Evolutionary conservation across 352 stramenopile genomes (phyloP).

Genomic region (Blastocystis sp.): DNA sequence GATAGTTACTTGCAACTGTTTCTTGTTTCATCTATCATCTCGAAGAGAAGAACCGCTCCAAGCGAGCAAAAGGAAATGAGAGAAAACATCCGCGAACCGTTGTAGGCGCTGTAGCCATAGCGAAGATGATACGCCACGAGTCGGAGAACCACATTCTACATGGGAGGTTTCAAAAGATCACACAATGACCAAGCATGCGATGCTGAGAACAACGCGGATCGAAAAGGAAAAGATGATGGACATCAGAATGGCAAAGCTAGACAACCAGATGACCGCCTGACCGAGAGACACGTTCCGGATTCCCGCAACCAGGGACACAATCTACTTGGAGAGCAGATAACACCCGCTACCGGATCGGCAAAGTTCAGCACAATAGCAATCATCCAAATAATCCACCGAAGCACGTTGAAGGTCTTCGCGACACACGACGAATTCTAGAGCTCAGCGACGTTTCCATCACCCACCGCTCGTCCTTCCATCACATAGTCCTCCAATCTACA

Average conservation of each 20-base stretch:
- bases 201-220: background rate
- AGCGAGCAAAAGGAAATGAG: conserved; percentile 21
- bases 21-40: conserved; percentile 31
- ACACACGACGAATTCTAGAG: background rate
- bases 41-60: background rate
- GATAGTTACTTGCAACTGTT: conserved; percentile 48
- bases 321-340: background rate
- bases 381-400: conserved; percentile 41
- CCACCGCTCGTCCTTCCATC: background rate
- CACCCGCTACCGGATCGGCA: background rate
- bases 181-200: background rate
- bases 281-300: background rate
- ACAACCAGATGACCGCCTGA: background rate
- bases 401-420: background rate
- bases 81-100: background rate
- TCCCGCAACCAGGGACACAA: background rate
- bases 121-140: background rate
- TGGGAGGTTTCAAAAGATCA: background rate
- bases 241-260: background rate
- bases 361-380: conserved; percentile 13
- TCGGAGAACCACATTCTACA: conserved; percentile 32
- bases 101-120: background rate
- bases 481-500: conserved; percentile 42
- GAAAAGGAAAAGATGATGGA: conserved; percentile 18
- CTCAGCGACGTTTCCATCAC: background rate